Evolutionary conservation across 1,284 basidiomycete species (phyloP).

Genomic region (Ceratobasidium sp.): DNA sequence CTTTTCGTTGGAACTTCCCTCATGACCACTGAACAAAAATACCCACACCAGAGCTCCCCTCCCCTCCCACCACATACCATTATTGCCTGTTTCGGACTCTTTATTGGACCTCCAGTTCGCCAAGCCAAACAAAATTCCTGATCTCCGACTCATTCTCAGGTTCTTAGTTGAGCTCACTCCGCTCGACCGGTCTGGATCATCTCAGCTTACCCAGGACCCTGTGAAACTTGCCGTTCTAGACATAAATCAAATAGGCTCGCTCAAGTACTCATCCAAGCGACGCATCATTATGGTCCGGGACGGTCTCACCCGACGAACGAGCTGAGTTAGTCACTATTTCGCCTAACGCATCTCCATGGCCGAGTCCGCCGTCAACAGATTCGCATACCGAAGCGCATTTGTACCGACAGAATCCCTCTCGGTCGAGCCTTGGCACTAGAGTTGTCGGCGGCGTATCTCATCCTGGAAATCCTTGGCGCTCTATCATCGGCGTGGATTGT

Average conservation of each 20-base stretch:
- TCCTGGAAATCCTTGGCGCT: too few species aligned
- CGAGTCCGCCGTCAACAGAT: not conserved
- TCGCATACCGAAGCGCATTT: constrained; percentile 1
- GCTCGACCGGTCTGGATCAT: not conserved
- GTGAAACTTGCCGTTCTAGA: not conserved
- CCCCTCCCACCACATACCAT: too few species aligned
- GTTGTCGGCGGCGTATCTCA: not conserved
- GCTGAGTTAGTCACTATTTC: not conserved
- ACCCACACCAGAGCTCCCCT: too few species aligned
- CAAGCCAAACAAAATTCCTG: not conserved
- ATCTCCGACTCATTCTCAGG: not conserved
- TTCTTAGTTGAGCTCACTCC: not conserved
- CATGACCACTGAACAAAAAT: too few species aligned
- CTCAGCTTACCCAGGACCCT: not conserved
- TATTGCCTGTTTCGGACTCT: not conserved
- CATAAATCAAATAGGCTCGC: not conserved
- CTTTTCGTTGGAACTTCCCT: too few species aligned
- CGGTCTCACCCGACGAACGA: not conserved
- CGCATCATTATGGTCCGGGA: not conserved
- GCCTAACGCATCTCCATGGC: not conserved
- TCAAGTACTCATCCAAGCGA: not conserved
- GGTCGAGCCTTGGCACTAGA: not conserved
- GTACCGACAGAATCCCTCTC: not conserved
- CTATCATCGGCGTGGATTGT: too few species aligned
- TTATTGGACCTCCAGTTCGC: not conserved